Base-by-base conservation (phyloP, 2,329 filamentous ascomycete species). In the Aspergillus intermedius region DNA sequence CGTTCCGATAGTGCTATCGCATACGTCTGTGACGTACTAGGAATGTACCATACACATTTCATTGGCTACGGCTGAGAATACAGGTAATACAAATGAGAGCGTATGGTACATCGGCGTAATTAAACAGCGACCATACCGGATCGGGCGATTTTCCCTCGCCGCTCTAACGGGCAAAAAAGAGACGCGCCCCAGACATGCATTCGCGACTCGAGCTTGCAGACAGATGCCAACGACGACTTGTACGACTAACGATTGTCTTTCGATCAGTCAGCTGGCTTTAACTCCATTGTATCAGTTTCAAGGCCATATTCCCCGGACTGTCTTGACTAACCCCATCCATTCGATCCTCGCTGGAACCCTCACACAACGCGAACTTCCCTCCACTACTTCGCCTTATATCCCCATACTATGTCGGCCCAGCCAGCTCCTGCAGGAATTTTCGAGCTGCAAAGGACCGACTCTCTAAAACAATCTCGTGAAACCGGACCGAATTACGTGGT, bases 341-440 rank as follows among this genome's bases (percentile, higher is more conserved):
- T 9, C 8, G 34, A 35, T 35, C n/a, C 34, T 17, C 34, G 34
- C 15, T 35, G 2, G 8, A 35, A n/a, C 34, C 34, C 34, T 35
- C 34, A 30, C 25, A 9, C 25, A 12, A 30, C n/a, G 15, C n/a
- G 15, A 17, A 44, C 30, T 35, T 17, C 23, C 10, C 21, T 12
- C 35, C 12, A 34, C 28, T 35, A 6, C 40, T 23, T 44, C 13
- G 23, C 25, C 21, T 32, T 22, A 45, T 46, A 23, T 13, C 49
- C 15, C 10, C 8, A 42, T 46, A 50, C 41, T 28, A 67, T 67
- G 64, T 60, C 64, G 19, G 49, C 61, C 40, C 57, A 57, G 43
- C 48, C 53, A 23, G 58, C 55, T 22, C 51, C 56, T n/a, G 41
- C 55, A n/a, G 59, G 52, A 41, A 49, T 58, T 17, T 61, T 65